Evolutionary conservation across 2,329 filamentous ascomycete species (phyloP), one percentile per base, ranked within the genome.

Genomic region (Decorospora gaudefroyi): DNA sequence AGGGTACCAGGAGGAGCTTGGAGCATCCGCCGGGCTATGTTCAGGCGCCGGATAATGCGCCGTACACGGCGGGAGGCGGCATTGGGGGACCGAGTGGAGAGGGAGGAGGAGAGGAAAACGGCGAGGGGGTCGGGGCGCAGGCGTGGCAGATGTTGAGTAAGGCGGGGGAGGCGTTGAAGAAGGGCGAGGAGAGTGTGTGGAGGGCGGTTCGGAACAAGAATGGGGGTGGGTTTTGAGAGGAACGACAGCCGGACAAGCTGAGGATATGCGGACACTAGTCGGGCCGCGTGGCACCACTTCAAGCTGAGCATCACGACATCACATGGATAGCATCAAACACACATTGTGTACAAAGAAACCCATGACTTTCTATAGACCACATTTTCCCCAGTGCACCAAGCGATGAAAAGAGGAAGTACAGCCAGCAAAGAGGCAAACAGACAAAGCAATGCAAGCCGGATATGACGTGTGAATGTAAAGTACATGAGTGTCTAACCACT

Each of bases 21-120:
- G 68, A 72, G 46, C 73, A 76, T 49, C 76, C 76, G 15, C 72
- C 75, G 0, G 74, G 75, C 9, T 79, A 79, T 57, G 59, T 70
- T 40, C 76, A 79, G 50, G 72, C 76, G 45, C 62, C 57, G 19
- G 70, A 53, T 66, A 73, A 69, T 39, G 55, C 60, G 13, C 60
- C 61, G 15, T 67, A 65, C 41, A 73, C 73, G 12, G 64, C 67
- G 21, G 74, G 75, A 49, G 73, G 63, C 68, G 50, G 67, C 51
- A 55, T 56, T 68, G 51, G 64, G 60, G 46, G 51, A 51, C 27
- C 56, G 53, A 49, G 48, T 21, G 61, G 63, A 25, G 55, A 27
- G 30, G 53, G 43, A 26, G 61, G 61, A 17, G 51, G 30, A 30
- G 38, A 31, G 15, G 32, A 8, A 8, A 17, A 19, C 8, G 51